phyloP scores from a whole-genome alignment of 768 basidiomycete genomes.

The Leccinellum rugosiceps region DNA sequence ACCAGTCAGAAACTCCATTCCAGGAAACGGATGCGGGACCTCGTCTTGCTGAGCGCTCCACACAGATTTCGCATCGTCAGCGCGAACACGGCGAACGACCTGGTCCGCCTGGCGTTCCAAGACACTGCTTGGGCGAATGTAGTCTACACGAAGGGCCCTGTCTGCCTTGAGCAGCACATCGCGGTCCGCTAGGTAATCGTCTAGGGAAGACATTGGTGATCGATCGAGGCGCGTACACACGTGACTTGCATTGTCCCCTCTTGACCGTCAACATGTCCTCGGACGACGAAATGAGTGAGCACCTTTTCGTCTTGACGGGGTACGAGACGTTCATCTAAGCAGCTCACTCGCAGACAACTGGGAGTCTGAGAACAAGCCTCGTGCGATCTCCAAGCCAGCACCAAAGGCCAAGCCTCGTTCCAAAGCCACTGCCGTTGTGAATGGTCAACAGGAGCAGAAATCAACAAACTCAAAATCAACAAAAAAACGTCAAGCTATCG shows the following conservation, averaged over 20 bases:
- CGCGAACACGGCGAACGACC: conserved; percentile 53
- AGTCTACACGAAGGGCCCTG: conserved; percentile 50
- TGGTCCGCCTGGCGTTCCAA: conserved; percentile 54
- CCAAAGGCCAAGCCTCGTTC: conserved; percentile 16
- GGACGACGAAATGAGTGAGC: conserved; percentile 33
- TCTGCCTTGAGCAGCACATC: conserved; percentile 37
- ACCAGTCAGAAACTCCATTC: conserved; percentile 79
- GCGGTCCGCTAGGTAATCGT: conserved; percentile 26
- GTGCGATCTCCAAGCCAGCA: not conserved
- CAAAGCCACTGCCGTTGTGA: conserved; percentile 6
- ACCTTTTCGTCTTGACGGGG: not conserved
- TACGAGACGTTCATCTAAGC: conserved; percentile 24
- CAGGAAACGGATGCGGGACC: conserved; percentile 64
- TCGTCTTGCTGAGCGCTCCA: conserved; percentile 55
- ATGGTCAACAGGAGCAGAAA: conserved; percentile 6
- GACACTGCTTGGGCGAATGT: conserved; percentile 29
- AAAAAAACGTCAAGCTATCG: conserved; percentile 2
- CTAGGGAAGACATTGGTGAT: conserved; percentile 4
- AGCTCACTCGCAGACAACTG: conserved; percentile 22
- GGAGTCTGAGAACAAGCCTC: conserved; percentile 3
- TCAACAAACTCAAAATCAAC: conserved; percentile 6
- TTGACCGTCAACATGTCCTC: conserved; percentile 26
- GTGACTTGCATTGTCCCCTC: conserved; percentile 4
- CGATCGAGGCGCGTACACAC: not conserved
- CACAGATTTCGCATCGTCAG: conserved; percentile 50